Base-by-base conservation (phyloP, 768 basidiomycete species). In the Leccinellum rugosiceps region DNA sequence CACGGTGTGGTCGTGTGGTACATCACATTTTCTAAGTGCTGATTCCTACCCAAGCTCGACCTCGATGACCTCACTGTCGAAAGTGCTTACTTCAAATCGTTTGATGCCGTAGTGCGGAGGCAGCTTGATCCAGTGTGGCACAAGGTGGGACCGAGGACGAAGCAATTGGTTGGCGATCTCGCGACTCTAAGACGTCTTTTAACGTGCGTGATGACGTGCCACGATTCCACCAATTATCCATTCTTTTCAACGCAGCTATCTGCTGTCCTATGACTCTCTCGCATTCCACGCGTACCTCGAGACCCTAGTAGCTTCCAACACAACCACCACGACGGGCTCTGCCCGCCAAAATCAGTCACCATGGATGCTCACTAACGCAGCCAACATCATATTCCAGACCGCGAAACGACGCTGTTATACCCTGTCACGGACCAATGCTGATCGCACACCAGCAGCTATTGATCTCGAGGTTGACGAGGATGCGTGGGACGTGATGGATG, bases 51-150 rank as follows among this genome's bases (percentile, higher is more conserved):
- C 14, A 68, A 98, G 94, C 83, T 98, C 21, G 96, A 98, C 53
- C 78, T 98, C 15, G 96, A 98, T 62, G 94, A 97, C 60, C 78
- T 98, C 57, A 94, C 83, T 25, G 82, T 98, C 48, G 91, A 97
- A 66, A 94, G 90, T 64, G 92, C 94, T 0, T 94, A 98, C 65
- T 98, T 98, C 72, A 85, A 86, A 32, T 92, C 90, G 1, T 99
- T 98, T 66, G 95, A 98, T 66, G 75, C 82, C 19, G 80, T 96
- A 50, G 94, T 98, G 3, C 84, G 95, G 3, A 83, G 84, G 31
- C 93, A 95, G 65, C 82, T 98, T 8, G 93, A 97, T 70, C 81
- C 94, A 0, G 88, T 97, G 7, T 98, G 97, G 96, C 94, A 98
- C 72, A 92, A 94, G 74, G 95, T 96, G 26, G 94, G 94, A 0